These are phyloP conservation scores for Aspergillus jensenii DNA, from an alignment of 2,329 filamentous ascomycete species.

Conservation along the genomic window DNA sequence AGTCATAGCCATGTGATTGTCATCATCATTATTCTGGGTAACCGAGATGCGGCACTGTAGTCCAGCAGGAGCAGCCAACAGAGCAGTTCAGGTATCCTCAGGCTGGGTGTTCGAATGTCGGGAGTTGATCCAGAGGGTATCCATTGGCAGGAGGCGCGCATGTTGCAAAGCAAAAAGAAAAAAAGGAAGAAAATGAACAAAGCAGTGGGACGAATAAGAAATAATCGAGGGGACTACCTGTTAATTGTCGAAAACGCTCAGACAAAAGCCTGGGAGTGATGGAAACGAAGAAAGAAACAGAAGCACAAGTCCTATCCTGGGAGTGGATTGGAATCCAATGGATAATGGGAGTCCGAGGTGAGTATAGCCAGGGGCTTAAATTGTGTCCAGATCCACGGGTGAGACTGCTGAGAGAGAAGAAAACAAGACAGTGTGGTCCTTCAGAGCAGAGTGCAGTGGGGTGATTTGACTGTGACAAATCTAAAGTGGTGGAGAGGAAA, in stretches of 20 bases:
- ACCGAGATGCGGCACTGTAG: conserved; percentile 20
- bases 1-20: background rate
- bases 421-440: conserved; percentile 11
- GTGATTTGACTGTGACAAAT: conserved; percentile 23
- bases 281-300: conserved; percentile 26
- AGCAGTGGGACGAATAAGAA: conserved; percentile 26
- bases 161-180: conserved; percentile 13
- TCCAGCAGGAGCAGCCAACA: conserved; percentile 10
- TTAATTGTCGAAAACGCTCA: conserved; percentile 31
- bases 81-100: background rate
- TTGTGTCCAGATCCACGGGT: conserved; percentile 20
- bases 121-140: conserved; percentile 1
- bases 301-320: conserved; percentile 34
- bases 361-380: conserved; percentile 23
- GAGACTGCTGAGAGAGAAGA: conserved; percentile 15
- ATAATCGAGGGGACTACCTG: conserved; percentile 44
- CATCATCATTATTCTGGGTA: conserved; percentile 22
- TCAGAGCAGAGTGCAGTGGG: background rate
- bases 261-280: conserved; percentile 23
- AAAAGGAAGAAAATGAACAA: conserved; percentile 20
- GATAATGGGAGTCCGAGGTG: conserved; percentile 21
- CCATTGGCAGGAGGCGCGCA: conserved; percentile 6
- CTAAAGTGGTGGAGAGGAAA: conserved; percentile 17
- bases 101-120: background rate
- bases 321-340: conserved; percentile 31